These are phyloP conservation scores for Salix arbutifolia DNA, from an alignment of 345 rosid species.

Conservation along the genomic window DNA sequence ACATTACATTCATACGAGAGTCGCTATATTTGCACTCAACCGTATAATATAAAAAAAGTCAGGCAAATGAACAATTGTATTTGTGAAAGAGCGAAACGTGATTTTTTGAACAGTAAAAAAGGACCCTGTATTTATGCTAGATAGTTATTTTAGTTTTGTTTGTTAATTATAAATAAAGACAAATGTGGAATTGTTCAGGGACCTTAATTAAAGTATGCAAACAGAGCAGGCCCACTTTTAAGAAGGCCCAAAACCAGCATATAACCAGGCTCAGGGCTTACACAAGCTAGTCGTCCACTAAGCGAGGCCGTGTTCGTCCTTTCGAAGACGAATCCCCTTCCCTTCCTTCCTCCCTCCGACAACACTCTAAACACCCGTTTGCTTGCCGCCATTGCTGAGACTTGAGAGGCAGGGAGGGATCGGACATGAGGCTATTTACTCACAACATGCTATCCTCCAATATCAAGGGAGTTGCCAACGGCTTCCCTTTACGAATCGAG, in stretches of 20 bases:
- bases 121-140: no score
- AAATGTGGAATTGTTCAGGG: no score
- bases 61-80: no score
- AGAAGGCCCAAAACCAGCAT: background rate
- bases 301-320: background rate
- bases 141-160: no score
- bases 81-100: no score
- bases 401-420: background rate
- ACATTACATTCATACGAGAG: no score
- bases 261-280: background rate
- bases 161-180: no score
- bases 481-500: slow-evolving; percentile 74
- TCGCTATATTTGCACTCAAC: no score
- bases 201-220: background rate
- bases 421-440: slow-evolving; percentile 62
- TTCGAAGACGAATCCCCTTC: background rate
- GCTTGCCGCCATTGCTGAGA: background rate
- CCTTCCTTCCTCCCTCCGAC: background rate
- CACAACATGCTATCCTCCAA: slow-evolving; percentile 91
- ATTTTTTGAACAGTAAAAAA: no score
- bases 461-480: slow-evolving; percentile 78
- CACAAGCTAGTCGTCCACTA: background rate
- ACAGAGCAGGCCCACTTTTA: background rate
- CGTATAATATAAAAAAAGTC: no score
- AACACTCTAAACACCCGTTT: background rate